Evolutionary conservation across 2,329 filamentous ascomycete genomes (phyloP).

Genomic region (Aspergillus sp.): DNA sequence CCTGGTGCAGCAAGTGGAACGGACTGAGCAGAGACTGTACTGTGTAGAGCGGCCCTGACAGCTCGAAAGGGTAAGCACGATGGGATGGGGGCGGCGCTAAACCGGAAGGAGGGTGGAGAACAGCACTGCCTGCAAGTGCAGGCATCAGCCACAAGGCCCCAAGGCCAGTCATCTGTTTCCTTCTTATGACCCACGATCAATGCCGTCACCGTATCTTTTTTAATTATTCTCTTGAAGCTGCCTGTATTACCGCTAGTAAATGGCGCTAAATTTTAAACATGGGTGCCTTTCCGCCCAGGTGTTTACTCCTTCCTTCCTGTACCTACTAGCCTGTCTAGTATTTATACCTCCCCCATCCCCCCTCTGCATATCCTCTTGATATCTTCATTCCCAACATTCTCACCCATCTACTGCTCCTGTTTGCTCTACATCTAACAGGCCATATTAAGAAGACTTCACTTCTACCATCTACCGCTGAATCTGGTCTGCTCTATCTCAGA

Average conservation of each 20-base stretch:
- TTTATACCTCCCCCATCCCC: constrained; percentile 5
- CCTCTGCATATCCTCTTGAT: background rate
- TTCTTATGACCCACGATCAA: background rate
- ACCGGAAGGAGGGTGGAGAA: background rate
- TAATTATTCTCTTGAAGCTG: background rate
- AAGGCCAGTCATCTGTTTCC: background rate
- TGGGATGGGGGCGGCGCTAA: background rate
- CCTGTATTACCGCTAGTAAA: background rate
- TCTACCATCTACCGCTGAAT: background rate
- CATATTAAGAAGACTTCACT: background rate
- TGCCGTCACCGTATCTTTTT: constrained; percentile 15
- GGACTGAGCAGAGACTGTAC: too few species aligned
- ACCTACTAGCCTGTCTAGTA: background rate
- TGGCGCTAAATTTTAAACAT: constrained; percentile 3
- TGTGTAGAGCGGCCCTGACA: constrained; percentile 10
- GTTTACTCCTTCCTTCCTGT: background rate
- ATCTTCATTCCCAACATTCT: background rate
- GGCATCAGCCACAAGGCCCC: constrained; percentile 3
- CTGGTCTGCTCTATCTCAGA: background rate
- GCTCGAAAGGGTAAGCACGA: constrained; percentile 5
- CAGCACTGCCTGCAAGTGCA: constrained; percentile 3
- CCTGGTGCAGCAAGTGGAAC: too few species aligned
- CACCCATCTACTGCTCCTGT: background rate
- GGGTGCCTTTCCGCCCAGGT: constrained; percentile 12
- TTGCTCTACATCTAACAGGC: background rate